phyloP scores from a whole-genome alignment of 495 filamentous ascomycete genomes.

The Emericellopsis terricola region DNA sequence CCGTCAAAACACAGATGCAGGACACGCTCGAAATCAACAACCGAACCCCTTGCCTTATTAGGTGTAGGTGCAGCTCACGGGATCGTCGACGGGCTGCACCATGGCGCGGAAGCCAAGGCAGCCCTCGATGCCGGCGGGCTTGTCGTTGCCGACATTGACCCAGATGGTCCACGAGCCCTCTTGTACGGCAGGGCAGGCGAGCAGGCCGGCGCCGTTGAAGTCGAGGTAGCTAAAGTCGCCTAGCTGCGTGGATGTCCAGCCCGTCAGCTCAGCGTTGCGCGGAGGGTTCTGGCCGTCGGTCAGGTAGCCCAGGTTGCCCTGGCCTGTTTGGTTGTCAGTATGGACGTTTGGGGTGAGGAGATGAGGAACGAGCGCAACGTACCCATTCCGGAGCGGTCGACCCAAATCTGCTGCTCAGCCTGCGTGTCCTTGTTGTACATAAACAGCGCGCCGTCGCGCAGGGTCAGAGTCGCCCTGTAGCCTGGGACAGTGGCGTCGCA shows the following conservation, averaged over 20 bases:
- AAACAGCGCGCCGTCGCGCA: constrained; percentile 25
- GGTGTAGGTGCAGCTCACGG: constrained; percentile 4
- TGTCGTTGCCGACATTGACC: constrained; percentile 18
- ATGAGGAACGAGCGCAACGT: background rate
- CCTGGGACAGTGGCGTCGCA: constrained; percentile 22
- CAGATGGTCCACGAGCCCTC: constrained; percentile 28
- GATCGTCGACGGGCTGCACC: constrained; percentile 6
- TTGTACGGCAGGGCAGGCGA: constrained; percentile 31
- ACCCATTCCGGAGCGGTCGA: constrained; percentile 34
- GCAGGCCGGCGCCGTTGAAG: constrained; percentile 22
- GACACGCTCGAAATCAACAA: too few relatives aligned
- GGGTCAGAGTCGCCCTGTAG: constrained; percentile 27
- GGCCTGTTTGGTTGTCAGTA: constrained; percentile 9
- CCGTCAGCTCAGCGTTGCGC: constrained; percentile 21
- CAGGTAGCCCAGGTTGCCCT: constrained; percentile 32
- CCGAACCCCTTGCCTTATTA: too few relatives aligned
- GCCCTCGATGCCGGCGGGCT: constrained; percentile 24
- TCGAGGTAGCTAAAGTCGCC: constrained; percentile 25
- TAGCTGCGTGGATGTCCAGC: constrained; percentile 21
- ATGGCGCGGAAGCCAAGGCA: constrained; percentile 25
- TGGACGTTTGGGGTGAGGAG: background rate
- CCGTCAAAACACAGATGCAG: too few relatives aligned
- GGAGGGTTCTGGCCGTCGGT: constrained; percentile 19
- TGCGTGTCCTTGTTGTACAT: constrained; percentile 20
- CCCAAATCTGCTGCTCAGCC: constrained; percentile 27